These are phyloP conservation scores for Boletus subluridellus DNA, from an alignment of 1,284 basidiomycete species.

Conservation along the genomic window DNA sequence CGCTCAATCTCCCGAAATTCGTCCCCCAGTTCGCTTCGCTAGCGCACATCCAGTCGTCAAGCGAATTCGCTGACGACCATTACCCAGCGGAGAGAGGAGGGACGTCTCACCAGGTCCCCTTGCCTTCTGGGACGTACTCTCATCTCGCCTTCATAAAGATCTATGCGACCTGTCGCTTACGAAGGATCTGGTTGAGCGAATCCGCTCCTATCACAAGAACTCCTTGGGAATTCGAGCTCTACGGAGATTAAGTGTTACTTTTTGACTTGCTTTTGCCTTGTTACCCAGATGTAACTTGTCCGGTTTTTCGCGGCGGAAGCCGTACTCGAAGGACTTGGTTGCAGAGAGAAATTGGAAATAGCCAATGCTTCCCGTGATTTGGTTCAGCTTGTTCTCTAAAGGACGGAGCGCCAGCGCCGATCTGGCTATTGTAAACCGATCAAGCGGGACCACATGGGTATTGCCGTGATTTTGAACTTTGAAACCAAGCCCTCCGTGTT, in stretches of 20 bases:
- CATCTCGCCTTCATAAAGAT: slow-evolving; percentile 71
- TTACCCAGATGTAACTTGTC: slow-evolving; percentile 16
- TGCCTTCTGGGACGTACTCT: slow-evolving; percentile 60
- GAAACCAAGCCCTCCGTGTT: not conserved
- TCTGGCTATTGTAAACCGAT: slow-evolving; percentile 23
- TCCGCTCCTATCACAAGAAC: slow-evolving; percentile 43
- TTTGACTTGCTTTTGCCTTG: slow-evolving; percentile 11
- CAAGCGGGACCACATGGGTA: slow-evolving; percentile 10
- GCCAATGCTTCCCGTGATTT: slow-evolving; percentile 14
- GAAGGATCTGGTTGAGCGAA: slow-evolving; percentile 76
- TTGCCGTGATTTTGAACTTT: slow-evolving; percentile 20
- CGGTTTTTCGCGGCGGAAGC: slow-evolving; percentile 19
- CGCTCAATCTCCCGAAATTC: slow-evolving; percentile 58
- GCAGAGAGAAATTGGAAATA: slow-evolving; percentile 26
- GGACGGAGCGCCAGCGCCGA: slow-evolving; percentile 23
- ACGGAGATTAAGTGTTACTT: slow-evolving; percentile 33
- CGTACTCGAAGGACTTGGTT: slow-evolving; percentile 18
- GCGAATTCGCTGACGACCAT: slow-evolving; percentile 29
- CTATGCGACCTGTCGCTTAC: slow-evolving; percentile 76
- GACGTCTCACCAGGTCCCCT: slow-evolving; percentile 20
- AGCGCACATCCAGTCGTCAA: slow-evolving; percentile 32
- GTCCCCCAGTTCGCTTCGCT: slow-evolving; percentile 61
- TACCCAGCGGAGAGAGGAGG: slow-evolving; percentile 22
- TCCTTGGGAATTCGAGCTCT: slow-evolving; percentile 72
- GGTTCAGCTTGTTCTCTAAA: slow-evolving; percentile 1